Percentiles rank a stretch among this genome's conserved stretches.
These are phyloP conservation scores for Pulveroboletus sp. DNA, from an alignment of 768 basidiomycete genomes.

Conservation along the genomic window DNA sequence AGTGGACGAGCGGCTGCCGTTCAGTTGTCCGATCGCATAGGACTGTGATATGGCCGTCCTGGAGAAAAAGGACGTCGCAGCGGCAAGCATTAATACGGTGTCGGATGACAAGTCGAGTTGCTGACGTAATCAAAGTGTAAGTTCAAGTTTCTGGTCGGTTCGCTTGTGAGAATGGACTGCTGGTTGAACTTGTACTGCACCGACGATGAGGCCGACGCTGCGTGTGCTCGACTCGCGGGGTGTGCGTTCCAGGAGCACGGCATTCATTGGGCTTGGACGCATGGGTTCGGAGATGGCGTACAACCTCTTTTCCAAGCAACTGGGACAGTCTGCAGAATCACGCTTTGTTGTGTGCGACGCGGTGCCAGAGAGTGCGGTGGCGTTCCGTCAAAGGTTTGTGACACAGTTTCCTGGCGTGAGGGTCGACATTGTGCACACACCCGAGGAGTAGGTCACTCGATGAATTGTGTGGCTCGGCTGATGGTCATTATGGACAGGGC, in stretches of 20 bases:
- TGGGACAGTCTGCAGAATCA: slow-evolving; percentile 48
- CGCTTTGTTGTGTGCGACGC: slow-evolving; percentile 82
- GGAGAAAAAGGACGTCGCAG: slow-evolving; percentile 79
- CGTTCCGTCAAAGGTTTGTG: slow-evolving; percentile 57
- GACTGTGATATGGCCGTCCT: slow-evolving; percentile 79
- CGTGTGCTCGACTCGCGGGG: slow-evolving; percentile 36
- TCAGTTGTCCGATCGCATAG: slow-evolving; percentile 57
- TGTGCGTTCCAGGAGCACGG: slow-evolving; percentile 50
- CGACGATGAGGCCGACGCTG: slow-evolving; percentile 50
- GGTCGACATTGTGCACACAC: slow-evolving; percentile 57
- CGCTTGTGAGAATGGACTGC: neutral
- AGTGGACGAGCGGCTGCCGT: slow-evolving; percentile 37
- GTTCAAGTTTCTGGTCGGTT: too few relatives aligned
- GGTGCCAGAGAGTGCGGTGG: slow-evolving; percentile 50
- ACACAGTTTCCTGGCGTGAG: slow-evolving; percentile 57
- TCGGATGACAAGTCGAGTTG: neutral
- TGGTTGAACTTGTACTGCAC: neutral
- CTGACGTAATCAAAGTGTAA: slow-evolving; percentile 9
- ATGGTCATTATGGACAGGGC: slow-evolving; percentile 45
- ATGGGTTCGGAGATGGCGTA: slow-evolving; percentile 89
- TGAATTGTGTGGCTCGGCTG: slow-evolving; percentile 1
- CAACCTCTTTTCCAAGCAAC: slow-evolving; percentile 78
- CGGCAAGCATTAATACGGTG: slow-evolving; percentile 65
- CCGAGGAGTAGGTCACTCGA: slow-evolving; percentile 62
- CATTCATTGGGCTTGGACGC: slow-evolving; percentile 83